Percentiles rank a stretch among this genome's conserved stretches.
Conservation (phyloP, 2,329 filamentous ascomycete species). For the Biscogniauxia mediterranea region DNA sequence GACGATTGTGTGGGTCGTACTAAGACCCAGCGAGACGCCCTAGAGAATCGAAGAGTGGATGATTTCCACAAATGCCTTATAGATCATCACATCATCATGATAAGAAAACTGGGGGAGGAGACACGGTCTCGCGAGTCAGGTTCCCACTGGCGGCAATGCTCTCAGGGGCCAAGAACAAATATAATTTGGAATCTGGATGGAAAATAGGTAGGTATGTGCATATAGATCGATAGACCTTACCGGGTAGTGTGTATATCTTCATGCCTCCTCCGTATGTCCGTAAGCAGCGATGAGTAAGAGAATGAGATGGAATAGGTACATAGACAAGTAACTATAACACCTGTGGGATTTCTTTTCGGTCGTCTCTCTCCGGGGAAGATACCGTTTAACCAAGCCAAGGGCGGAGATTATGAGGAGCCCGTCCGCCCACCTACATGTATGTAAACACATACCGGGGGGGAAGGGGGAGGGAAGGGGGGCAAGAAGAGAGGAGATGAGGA, state of each 20-base stretch:
- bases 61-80: not conserved
- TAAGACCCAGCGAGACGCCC: not conserved
- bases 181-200: not conserved
- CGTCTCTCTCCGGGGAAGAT: not conserved
- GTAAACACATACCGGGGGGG: not conserved
- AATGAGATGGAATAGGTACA: not conserved
- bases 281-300: not conserved
- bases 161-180: not conserved
- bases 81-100: not conserved
- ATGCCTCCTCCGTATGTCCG: too few relatives aligned
- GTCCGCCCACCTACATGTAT: too few relatives aligned
- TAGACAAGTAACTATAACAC: not conserved
- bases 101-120: not conserved
- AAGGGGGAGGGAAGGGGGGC: too few relatives aligned
- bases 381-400: not conserved
- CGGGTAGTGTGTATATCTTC: too few relatives aligned
- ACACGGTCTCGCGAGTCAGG: not conserved
- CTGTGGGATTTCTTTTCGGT: not conserved
- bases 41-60: not conserved
- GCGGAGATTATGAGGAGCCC: not conserved
- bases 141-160: not conserved
- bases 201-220: too few relatives aligned
- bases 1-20: not conserved
- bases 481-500: too few relatives aligned
- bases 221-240: too few relatives aligned